A percentile compares a stretch with the other conserved stretches of the same genome.
Conservation (phyloP, 2,329 filamentous ascomycete species). For the Sporothrix humicola region DNA sequence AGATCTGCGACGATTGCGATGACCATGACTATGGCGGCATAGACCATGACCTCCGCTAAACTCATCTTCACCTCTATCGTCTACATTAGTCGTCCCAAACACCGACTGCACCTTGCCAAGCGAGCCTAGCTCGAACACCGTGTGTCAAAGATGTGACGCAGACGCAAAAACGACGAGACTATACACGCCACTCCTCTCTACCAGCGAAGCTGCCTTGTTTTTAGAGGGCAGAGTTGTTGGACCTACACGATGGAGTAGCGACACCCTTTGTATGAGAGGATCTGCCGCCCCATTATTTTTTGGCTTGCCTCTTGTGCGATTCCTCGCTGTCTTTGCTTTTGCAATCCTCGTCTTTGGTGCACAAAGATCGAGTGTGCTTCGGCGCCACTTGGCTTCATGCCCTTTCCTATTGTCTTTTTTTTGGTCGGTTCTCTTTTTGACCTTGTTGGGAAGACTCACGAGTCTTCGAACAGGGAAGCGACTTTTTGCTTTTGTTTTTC, state of each 20-base stretch:
- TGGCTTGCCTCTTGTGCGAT: neutral
- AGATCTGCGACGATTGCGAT: neutral
- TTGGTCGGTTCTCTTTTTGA: neutral
- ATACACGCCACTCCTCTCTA: neutral
- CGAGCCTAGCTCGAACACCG: neutral
- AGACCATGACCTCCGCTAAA: neutral
- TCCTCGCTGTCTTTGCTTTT: no score
- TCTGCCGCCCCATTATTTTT: no score
- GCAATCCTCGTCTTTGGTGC: no score
- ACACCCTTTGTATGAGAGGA: neutral
- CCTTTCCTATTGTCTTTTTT: neutral
- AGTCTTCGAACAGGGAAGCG: no score
- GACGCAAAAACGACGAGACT: neutral
- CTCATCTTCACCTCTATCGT: neutral
- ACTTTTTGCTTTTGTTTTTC: neutral
- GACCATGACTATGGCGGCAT: neutral
- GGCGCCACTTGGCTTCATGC: neutral
- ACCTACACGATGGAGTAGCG: neutral
- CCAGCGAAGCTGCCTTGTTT: neutral
- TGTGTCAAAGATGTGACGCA: neutral
- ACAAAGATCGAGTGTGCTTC: neutral
- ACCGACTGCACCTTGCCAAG: neutral
- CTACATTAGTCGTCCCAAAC: neutral
- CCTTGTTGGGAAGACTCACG: no score
- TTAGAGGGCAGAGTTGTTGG: conserved; percentile 10